Percentiles rank a stretch among this genome's conserved stretches.
Evolutionary conservation across 352 stramenopile genomes (phyloP).

Genomic region (Globisporangium iwayamae): DNA sequence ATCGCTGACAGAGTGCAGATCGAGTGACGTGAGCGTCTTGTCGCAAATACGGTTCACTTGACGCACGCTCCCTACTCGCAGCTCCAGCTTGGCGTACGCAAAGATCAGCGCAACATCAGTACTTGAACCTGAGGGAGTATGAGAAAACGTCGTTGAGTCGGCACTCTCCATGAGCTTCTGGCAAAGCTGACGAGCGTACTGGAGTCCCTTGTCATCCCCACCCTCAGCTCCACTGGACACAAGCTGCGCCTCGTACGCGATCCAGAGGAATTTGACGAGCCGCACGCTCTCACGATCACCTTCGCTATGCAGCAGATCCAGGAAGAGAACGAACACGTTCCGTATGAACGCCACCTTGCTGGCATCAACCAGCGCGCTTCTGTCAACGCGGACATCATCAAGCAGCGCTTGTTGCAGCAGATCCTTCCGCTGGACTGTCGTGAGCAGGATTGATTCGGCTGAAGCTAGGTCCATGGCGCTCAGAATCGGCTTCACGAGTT

Average conservation of each 20-base stretch:
- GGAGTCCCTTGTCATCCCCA: constrained; percentile 1
- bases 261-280: constrained; percentile 42
- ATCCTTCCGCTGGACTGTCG: constrained; percentile 20
- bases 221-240: not conserved
- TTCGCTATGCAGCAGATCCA: constrained; percentile 21
- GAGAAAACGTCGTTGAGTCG: not conserved
- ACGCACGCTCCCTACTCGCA: constrained; percentile 33
- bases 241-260: constrained; percentile 44
- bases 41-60: constrained; percentile 55
- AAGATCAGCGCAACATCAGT: constrained; percentile 30
- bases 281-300: constrained; percentile 5
- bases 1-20: constrained; percentile 3
- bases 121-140: not conserved
- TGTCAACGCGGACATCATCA: constrained; percentile 23
- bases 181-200: constrained; percentile 30
- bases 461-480: constrained; percentile 30
- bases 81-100: constrained; percentile 56
- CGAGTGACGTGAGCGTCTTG: constrained; percentile 41
- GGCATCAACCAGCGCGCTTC: constrained; percentile 23
- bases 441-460: constrained; percentile 24
- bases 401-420: constrained; percentile 26
- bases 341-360: constrained; percentile 47
- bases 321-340: constrained; percentile 26
- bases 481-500: constrained; percentile 40
- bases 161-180: constrained; percentile 22